Evolutionary conservation across 129 eudicot genomes (phyloP), one percentile per base, ranked within the genome.

Genomic region (Apium graveolens): DNA sequence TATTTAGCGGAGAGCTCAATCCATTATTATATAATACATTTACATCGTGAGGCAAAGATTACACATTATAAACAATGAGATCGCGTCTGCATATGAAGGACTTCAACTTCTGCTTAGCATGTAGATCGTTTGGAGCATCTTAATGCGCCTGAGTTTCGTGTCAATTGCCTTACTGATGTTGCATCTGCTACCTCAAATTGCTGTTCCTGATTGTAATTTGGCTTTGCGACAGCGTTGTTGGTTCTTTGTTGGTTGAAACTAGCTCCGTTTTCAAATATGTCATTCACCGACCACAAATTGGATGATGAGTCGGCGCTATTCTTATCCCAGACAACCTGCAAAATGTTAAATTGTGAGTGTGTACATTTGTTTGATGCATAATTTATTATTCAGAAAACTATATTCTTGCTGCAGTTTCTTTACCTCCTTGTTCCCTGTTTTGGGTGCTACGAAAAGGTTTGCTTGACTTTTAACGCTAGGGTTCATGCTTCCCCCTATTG

Each of bases 381-480:
- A 38, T 26, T 11, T 74, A n/a, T n/a, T n/a, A n/a, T n/a, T n/a
- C n/a, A n/a, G n/a, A n/a, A n/a, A n/a, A n/a, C n/a, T n/a, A n/a
- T n/a, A n/a, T n/a, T 44, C 31, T 74, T 43, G 60, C 38, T 44
- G 55, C 60, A 51, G 39, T 43, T 35, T 39, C 5, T 1, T 39
- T 85, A 87, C 94, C 94, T 89, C 89, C 76, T 89, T 89, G 32
- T 82, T 87, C 69, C 81, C 88, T 27, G 73, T 38, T 73, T 77
- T 9, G 71, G 90, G 83, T 65, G 94, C 94, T 53, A 87, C 75
- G 75, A 89, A 89, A 43, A 85, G 86, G 78, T 89, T 89, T 29
- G 91, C 89, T 76, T 89, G 89, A 73, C 94, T 89, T 86, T 87
- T 89, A 12, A 89, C 41, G 53, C 88, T 85, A 11, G 94, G 94